These are phyloP conservation scores for Brassica balearica DNA, from an alignment of 441 rosid genomes.

Conservation along the genomic window DNA sequence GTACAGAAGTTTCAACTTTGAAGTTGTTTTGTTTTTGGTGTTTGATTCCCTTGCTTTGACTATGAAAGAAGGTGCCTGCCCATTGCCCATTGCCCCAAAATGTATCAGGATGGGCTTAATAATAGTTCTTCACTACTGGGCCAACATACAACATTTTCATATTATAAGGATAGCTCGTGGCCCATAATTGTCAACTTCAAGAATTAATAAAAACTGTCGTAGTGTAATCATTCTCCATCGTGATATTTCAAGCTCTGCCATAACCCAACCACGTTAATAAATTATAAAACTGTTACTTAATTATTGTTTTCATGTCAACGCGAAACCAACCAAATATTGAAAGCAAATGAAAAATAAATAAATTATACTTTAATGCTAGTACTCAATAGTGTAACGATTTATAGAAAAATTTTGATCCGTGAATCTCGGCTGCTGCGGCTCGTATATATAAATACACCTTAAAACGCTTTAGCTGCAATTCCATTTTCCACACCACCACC, in stretches of 20 bases:
- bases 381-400: background rate
- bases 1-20: slow-evolving; percentile 9
- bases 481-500: slow-evolving; percentile 1
- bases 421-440: background rate
- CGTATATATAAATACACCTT: background rate
- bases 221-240: background rate
- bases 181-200: background rate
- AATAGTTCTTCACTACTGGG: background rate
- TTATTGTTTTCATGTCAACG: background rate
- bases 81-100: background rate
- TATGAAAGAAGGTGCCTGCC: slow-evolving; percentile 11
- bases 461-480: slow-evolving; percentile 11
- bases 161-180: background rate
- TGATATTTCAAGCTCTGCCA: background rate
- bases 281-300: background rate
- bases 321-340: background rate
- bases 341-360: background rate
- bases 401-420: slow-evolving; percentile 23
- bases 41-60: background rate
- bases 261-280: slow-evolving; percentile 1
- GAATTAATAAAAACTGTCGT: background rate
- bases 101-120: slow-evolving; percentile 7
- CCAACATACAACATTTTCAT: background rate
- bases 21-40: background rate
- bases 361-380: background rate